Base-by-base conservation (phyloP, 2,329 filamentous ascomycete species). In the Parascedosporium putredinis region DNA sequence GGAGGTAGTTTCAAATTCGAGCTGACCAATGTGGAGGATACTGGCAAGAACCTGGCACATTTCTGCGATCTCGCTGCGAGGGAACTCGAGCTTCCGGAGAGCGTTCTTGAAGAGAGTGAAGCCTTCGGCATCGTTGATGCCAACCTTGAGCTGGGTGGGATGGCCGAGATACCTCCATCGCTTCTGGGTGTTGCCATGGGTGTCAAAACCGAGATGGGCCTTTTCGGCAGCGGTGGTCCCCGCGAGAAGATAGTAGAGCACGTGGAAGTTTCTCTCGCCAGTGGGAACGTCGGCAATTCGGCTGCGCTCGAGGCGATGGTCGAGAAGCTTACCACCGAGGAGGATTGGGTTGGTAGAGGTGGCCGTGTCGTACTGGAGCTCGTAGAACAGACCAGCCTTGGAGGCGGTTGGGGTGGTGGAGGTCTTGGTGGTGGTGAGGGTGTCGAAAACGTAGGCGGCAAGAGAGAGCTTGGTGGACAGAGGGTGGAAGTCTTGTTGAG, bases 51-150 rank as follows among this genome's bases (percentile, higher is more conserved):
- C 79, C 69, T 98, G 93, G 65, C 93, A 98, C 50, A 98, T 90
- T 64, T 96, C 91, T 34, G 93, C 93, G 61, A 98, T 95, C 59
- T 96, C 93, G 53, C 84, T 83, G 50, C 90, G 80, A 3, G 91
- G 86, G 55, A 98, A 97, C 66, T 97, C 93, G 12, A 98, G 77
- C 66, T 95, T 96, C 55, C 90, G 80, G 45, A 98, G 71, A 1
- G 93, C 93, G 1, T 88, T 95, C 72, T 97, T 97, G 76, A 98
- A 97, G 49, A 97, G 84, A 62, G 95, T 88, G 66, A 98, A 98
- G 4, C 91, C 93, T 60, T 96, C 90, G 2, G 84, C 76, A 61
- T 98, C 93, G 60, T 98, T 96, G 63, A 98, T 90, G 51, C 93
- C 93, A 24, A 97, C 88, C 65, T 95, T 97, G 55, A 98, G 76